Evolutionary conservation across 208 protist species (phyloP), one percentile per base, ranked within the genome.

Genomic region (Leishmania arabica): DNA sequence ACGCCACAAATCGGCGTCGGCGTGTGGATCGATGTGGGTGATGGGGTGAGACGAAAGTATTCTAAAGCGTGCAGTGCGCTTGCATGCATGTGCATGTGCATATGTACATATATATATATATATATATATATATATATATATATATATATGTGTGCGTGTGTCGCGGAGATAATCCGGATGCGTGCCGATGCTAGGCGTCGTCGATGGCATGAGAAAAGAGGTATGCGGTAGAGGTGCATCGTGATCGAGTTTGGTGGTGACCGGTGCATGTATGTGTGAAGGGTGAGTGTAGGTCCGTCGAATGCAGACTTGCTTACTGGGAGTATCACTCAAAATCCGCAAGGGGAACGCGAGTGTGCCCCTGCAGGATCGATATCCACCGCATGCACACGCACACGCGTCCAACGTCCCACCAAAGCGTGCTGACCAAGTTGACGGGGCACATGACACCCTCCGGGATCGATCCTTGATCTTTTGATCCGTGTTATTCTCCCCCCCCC

Each of bases 51-150:
- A 13, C 40, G 7, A 71, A 24, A 47, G 37, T 47, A 3, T 40
- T 68, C 62, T 47, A 71, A 45, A 47, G 24, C 8, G 4, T 27
- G 40, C 24, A 47, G 66, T 47, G 15, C 31, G 19, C 9, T 19
- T 74, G n/a, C 2, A 75, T 75, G n/a, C 3, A n/a, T 60, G 47
- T 58, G 31, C 70, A 47, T 75, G 49, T 75, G n/a, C 40, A 27
- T 75, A 47, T 19, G 6, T 21, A 40, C 2, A 40, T 40, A 40
- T 40, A 47, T 19, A 17, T 21, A 9, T 58, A n/a, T 58, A 0
- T 49, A 40, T 72, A n/a, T n/a, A 27, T 75, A 47, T 19, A 1
- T 21, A 40, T 0, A 40, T 40, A 40, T 40, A 47, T 19, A 17
- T 21, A 9, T 58, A n/a, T 58, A 0, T 49, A 40, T 72, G 68